A percentile compares a stretch with the other conserved stretches of the same genome.
These are phyloP conservation scores for Candida montana DNA, from an alignment of 805 yeast genomes.

Conservation along the genomic window DNA sequence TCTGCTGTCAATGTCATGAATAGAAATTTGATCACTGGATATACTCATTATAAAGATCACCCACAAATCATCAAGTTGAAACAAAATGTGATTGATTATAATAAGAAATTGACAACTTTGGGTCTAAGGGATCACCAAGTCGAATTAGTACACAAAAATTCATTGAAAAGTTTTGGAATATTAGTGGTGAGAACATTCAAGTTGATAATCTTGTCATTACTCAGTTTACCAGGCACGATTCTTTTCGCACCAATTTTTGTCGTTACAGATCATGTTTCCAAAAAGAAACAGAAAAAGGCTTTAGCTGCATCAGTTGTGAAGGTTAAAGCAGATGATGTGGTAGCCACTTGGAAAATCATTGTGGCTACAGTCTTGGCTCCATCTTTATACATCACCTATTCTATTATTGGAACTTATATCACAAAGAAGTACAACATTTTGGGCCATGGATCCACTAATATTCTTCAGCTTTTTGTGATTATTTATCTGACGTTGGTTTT, in stretches of 20 bases:
- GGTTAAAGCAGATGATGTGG: constrained; percentile 81
- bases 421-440: constrained; percentile 28
- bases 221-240: constrained; percentile 81
- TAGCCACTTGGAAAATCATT: constrained; percentile 93
- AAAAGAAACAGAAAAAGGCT: constrained; percentile 68
- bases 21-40: constrained; percentile 79
- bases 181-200: constrained; percentile 48
- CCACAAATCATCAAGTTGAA: constrained; percentile 61
- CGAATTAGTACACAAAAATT: constrained; percentile 43
- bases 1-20: constrained; percentile 84
- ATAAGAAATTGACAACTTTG: constrained; percentile 54
- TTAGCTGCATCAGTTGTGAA: constrained; percentile 89
- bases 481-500: constrained; percentile 55
- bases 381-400: constrained; percentile 70
- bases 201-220: constrained; percentile 44
- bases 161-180: constrained; percentile 41
- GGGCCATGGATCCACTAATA: constrained; percentile 14
- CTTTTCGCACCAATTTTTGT: constrained; percentile 84
- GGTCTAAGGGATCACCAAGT: constrained; percentile 74
- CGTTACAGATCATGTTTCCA: constrained; percentile 64
- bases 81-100: constrained; percentile 60
- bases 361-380: constrained; percentile 86
- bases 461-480: constrained; percentile 33
- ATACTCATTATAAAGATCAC: constrained; percentile 67
- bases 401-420: constrained; percentile 39